Evolutionary conservation across 208 protist genomes (phyloP), one percentile per base, ranked within the genome.

Genomic region (Cochliopodium minus): DNA sequence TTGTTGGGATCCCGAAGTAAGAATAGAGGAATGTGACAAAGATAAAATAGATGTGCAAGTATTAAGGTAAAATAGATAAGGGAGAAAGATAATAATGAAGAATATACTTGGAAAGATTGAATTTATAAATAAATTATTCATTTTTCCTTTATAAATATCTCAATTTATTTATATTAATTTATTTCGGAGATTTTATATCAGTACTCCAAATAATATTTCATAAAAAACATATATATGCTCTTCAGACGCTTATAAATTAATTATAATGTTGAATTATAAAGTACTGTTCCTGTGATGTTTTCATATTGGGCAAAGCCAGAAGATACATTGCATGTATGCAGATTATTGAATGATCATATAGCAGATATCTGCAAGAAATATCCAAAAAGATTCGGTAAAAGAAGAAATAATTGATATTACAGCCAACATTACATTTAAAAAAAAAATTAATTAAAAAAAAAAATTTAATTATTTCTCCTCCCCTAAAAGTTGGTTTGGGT

Each of bases 261-360:
- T n/a, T n/a, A n/a, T n/a, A n/a, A n/a, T n/a, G n/a, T n/a, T n/a
- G n/a, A n/a, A n/a, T n/a, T n/a, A n/a, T n/a, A n/a, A n/a, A n/a
- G 70, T 6, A 85, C 78, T 6, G 76, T 86, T 15, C 81, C 81
- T 0, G 78, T 87, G 0, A 82, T 86, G 74, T 85, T 85, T 59
- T 62, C 35, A n/a, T 87, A 87, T 52, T 86, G 78, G 78, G 76
- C 77, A 4, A 79, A 81, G 45, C 66, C 71, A 20, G 43, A 77
- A 26, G 66, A 86, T 57, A 55, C 68, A 6, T 40, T 83, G 0
- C 65, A 77, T 35, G 13, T 83, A 5, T 35, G 68, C 6, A 40
- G 54, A 26, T 76, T 64, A 38, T 56, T 86, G 7, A 84, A 84
- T 47, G 76, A 86, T 55, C 35, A 86, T 50, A 60, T 82, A 13